Evolutionary conservation across 192 early-diverging fungal genomes (phyloP).

Genomic region (Rhizoclosmatium globosum): DNA sequence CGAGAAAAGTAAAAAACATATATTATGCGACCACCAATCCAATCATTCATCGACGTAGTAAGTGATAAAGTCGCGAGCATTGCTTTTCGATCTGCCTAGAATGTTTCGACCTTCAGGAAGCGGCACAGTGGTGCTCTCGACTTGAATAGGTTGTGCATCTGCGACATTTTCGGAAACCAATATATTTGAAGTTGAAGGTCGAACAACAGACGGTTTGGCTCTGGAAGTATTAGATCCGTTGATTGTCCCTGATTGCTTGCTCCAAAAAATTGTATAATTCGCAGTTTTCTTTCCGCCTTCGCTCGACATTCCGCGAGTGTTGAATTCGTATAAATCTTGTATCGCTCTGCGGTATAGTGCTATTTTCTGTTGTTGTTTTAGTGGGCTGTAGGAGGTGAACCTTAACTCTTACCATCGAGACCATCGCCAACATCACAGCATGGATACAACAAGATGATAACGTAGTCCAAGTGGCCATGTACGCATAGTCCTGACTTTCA

Average conservation of each 20-base stretch:
- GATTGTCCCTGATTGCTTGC: not conserved
- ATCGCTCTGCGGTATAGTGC: not conserved
- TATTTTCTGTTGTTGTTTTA: not conserved
- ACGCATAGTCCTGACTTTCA: not conserved
- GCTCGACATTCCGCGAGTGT: not conserved
- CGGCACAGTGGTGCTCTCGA: no score
- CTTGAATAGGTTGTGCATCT: no score
- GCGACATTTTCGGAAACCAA: no score
- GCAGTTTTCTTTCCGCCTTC: not conserved
- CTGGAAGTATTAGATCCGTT: not conserved
- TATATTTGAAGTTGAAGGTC: no score
- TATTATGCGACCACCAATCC: no score
- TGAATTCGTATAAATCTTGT: not conserved
- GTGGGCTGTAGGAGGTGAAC: no score
- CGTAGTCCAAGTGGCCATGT: not conserved
- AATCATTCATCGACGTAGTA: no score
- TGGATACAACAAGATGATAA: not conserved
- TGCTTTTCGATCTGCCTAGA: no score
- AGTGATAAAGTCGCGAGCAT: no score
- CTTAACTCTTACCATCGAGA: not conserved
- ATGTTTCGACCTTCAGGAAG: no score
- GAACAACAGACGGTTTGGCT: no score
- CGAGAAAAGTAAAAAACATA: no score
- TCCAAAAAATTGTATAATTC: not conserved
- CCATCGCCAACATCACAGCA: not conserved